Percentiles rank a stretch among this genome's conserved stretches.
These are phyloP conservation scores for Cochlearia excelsa DNA, from an alignment of 345 rosid genomes.

Conservation along the genomic window DNA sequence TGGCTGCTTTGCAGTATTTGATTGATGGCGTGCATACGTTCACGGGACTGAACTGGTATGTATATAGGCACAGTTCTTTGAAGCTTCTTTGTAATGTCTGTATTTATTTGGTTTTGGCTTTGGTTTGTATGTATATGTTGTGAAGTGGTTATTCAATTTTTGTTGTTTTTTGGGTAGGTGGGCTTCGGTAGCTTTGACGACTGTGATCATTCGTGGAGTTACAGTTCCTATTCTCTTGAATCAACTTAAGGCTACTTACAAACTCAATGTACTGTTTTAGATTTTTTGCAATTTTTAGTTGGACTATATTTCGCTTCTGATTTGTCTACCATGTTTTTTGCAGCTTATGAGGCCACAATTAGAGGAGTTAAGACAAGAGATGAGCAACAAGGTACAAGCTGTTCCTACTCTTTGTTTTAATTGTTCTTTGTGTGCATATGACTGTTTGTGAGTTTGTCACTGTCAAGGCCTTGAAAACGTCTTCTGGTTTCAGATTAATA, in stretches of 20 bases:
- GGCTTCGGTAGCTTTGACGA: constrained; percentile 51
- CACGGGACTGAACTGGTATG: constrained; percentile 59
- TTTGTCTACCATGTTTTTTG: constrained; percentile 13
- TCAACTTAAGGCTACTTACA: constrained; percentile 47
- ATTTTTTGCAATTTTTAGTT: neutral
- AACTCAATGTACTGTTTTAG: constrained; percentile 39
- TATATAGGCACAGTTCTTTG: neutral
- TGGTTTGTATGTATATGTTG: neutral
- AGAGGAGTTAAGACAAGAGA: constrained; percentile 40
- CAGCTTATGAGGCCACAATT: constrained; percentile 48
- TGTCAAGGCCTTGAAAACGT: neutral
- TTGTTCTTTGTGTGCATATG: constrained; percentile 14
- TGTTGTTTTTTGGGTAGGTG: constrained; percentile 35
- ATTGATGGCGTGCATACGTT: constrained; percentile 55
- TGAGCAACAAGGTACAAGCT: constrained; percentile 38
- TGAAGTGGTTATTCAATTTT: neutral
- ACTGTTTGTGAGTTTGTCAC: constrained; percentile 5
- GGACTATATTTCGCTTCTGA: neutral
- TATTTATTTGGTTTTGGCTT: neutral
- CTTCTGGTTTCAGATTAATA: constrained; percentile 2
- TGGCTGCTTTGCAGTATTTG: constrained; percentile 57
- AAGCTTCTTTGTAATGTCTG: neutral
- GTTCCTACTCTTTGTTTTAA: constrained; percentile 1
- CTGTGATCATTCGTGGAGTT: constrained; percentile 45
- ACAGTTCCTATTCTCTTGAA: constrained; percentile 44